These are phyloP conservation scores for Graphiopsis chlorocephala DNA, from an alignment of 2,329 filamentous ascomycete genomes.

Conservation along the genomic window DNA sequence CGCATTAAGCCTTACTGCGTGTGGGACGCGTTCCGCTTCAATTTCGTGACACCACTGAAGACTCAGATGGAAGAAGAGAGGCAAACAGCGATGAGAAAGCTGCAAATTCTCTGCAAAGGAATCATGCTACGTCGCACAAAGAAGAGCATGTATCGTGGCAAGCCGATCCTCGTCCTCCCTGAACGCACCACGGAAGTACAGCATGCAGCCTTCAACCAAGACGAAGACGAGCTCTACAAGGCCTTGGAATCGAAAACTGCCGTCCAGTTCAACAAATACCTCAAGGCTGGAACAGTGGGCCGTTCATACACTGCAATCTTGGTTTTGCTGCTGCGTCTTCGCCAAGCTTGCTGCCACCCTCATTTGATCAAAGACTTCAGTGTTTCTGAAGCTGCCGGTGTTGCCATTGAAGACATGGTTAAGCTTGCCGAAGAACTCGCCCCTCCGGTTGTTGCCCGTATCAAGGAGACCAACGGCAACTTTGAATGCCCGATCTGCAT, in stretches of 20 bases:
- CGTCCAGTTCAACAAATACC: conserved; percentile 72
- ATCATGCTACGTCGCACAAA: conserved; percentile 83
- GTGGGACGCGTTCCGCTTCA: conserved; percentile 59
- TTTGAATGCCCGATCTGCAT: conserved; percentile 84
- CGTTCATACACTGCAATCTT: conserved; percentile 77
- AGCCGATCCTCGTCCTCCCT: conserved; percentile 68
- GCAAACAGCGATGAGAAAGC: conserved; percentile 60
- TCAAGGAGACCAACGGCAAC: conserved; percentile 55
- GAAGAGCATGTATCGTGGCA: conserved; percentile 72
- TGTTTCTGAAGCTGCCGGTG: conserved; percentile 47
- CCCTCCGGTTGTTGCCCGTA: conserved; percentile 61
- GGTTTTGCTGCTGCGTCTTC: conserved; percentile 73
- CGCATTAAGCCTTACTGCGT: conserved; percentile 71
- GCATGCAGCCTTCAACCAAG: conserved; percentile 64
- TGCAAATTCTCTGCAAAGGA: conserved; percentile 74
- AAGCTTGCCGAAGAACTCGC: conserved; percentile 62
- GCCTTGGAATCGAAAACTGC: conserved; percentile 65
- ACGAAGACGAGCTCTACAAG: conserved; percentile 64
- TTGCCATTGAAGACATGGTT: conserved; percentile 56
- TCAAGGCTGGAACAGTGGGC: conserved; percentile 65
- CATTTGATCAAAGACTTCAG: conserved; percentile 67
- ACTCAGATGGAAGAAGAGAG: conserved; percentile 30
- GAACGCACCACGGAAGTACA: conserved; percentile 61
- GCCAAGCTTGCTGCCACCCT: conserved; percentile 77
- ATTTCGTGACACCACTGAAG: conserved; percentile 56